Base-by-base conservation (phyloP, 352 stramenopile genomes). In the Phytophthora sojae region DNA sequence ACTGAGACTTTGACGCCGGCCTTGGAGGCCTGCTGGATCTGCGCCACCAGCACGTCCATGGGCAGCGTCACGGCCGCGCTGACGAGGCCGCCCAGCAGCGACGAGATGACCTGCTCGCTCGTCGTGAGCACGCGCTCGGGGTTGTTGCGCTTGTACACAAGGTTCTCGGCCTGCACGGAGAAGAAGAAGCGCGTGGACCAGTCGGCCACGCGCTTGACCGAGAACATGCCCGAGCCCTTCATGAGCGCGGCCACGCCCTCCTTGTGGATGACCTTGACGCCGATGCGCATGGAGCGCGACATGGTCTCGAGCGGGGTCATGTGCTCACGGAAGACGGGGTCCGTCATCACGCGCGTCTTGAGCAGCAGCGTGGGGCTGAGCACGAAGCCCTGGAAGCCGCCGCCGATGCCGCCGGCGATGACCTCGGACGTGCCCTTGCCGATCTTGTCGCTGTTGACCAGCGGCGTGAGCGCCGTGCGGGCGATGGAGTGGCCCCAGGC, bases 261-360 rank as follows among this genome's bases (percentile, higher is more conserved):
- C 59, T 94, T 87, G 19, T 79, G 80, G 59, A 98, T 96, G 63
- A 98, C 92, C 54, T 95, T 92, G 71, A 93, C 88, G 26, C 95
- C 95, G 47, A 98, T 88, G 26, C 75, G 73, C 58, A 96, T 79
- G 57, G 84, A 96, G 69, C 93, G 85, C 47, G 76, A 83, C 56
- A 83, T 93, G 15, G 95, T 98, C 79, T 97, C 82, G 9, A 89
- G 64, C 12, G 85, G 74, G 51, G 80, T 95, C 90, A 98, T 98
- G n/a, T 89, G 85, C 56, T 94, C 80, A 23, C 94, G 91, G 82
- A 98, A 98, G 6, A 97, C 78, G 4, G 90, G 86, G 68, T 98
- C 92, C 1, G 95, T 98, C 95, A 98, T 98, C 47, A 98, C 95
- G 49, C 95, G 90, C 52, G 95, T 98, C 83, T 98, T 98, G 45